Evolutionary conservation across 1,139 yeast species (phyloP).

Genomic region (Debaryomyces fabryi): DNA sequence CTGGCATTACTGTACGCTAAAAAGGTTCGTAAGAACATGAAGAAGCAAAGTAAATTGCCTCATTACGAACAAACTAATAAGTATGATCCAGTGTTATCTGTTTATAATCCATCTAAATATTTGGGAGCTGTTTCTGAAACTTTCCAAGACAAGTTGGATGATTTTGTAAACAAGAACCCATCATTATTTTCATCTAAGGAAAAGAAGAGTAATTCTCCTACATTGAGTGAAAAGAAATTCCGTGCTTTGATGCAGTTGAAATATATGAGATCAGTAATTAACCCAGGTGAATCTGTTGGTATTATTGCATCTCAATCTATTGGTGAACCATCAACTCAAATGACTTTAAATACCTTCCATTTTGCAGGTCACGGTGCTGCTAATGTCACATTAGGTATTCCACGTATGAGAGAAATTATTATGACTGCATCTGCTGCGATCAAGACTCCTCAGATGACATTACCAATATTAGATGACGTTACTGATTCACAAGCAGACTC

Average conservation of each 20-base stretch:
- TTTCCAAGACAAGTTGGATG: conserved; percentile 80
- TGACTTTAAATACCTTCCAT: conserved; percentile 99
- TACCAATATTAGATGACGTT: conserved; percentile 80
- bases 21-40: conserved; percentile 74
- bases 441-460: conserved; percentile 97
- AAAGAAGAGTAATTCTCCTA: conserved; percentile 48
- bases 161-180: conserved; percentile 59
- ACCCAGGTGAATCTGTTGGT: conserved; percentile 99
- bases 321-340: conserved; percentile 99
- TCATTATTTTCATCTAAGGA: conserved; percentile 56
- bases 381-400: conserved; percentile 98
- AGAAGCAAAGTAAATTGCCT: conserved; percentile 64
- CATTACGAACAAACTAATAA: conserved; percentile 65
- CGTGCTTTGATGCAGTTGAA: conserved; percentile 97
- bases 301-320: conserved; percentile 97
- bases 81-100: conserved; percentile 88
- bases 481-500: conserved; percentile 86
- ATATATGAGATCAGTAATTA: conserved; percentile 92
- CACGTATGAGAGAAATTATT: conserved; percentile 99
- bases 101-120: conserved; percentile 84
- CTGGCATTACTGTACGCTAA: conserved; percentile 79
- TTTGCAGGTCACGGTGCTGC: conserved; percentile 99
- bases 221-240: conserved; percentile 82
- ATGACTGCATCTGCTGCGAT: conserved; percentile 97
- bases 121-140: conserved; percentile 92